phyloP scores from a whole-genome alignment of 192 early-diverging fungal genomes.

The Allomyces javanicus region DNA sequence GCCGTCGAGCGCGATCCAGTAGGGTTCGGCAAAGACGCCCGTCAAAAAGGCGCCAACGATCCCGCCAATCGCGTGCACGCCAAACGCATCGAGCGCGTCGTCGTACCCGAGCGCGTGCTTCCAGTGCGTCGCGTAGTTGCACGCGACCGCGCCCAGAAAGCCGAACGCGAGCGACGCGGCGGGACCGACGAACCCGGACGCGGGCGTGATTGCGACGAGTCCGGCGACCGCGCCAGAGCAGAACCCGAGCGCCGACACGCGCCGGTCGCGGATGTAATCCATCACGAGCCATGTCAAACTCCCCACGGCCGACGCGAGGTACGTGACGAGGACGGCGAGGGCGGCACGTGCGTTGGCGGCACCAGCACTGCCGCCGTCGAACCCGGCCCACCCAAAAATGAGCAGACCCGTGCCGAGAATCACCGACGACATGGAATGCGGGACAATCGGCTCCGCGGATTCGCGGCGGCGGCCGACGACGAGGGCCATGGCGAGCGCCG shows the following conservation, averaged over 20 bases:
- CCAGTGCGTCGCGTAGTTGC: constrained; percentile 61
- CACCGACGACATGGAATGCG: constrained; percentile 81
- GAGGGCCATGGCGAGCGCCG: constrained; percentile 61
- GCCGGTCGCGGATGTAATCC: constrained; percentile 57
- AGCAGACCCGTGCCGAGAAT: constrained; percentile 72
- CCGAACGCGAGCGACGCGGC: constrained; percentile 70
- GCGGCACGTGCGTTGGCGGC: constrained; percentile 65
- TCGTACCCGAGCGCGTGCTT: constrained; percentile 77
- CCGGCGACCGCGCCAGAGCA: constrained; percentile 88
- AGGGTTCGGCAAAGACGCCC: constrained; percentile 71
- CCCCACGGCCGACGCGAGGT: constrained; percentile 62
- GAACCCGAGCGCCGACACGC: constrained; percentile 76
- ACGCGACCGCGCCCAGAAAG: constrained; percentile 41
- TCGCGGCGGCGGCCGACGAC: constrained; percentile 60
- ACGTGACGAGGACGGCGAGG: constrained; percentile 67
- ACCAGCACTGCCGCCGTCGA: constrained; percentile 78
- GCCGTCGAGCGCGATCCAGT: constrained; percentile 44
- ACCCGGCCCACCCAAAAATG: constrained; percentile 94
- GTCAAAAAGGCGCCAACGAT: constrained; percentile 68
- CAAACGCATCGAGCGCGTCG: constrained; percentile 82
- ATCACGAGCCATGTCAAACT: constrained; percentile 65
- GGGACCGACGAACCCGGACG: constrained; percentile 65
- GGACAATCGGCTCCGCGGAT: constrained; percentile 45
- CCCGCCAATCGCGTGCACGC: constrained; percentile 72
- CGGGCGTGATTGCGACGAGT: constrained; percentile 83